Evolutionary conservation across 129 eudicot species (phyloP).

Genomic region (Chrysanthemum lavandulifolium): DNA sequence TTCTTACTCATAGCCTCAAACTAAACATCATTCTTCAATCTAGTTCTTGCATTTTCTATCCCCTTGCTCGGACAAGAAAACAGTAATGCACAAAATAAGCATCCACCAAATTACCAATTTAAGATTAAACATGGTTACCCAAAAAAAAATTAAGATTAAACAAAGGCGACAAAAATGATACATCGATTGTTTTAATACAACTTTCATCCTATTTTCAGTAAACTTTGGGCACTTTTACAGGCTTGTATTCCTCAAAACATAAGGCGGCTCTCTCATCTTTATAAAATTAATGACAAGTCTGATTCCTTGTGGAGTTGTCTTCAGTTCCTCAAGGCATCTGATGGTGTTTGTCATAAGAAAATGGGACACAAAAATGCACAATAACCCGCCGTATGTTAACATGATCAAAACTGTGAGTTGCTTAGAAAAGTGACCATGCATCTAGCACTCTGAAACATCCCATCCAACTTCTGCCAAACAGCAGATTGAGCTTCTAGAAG

Average conservation of each 20-base stretch:
- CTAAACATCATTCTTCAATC: too few species aligned
- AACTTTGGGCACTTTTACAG: background rate
- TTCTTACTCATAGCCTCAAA: too few species aligned
- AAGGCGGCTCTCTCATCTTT: background rate
- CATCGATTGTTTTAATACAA: background rate
- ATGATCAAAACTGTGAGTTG: constrained; percentile 71
- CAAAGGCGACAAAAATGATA: background rate
- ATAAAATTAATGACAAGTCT: too few species aligned
- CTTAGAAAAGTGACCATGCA: constrained; percentile 83
- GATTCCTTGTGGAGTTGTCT: too few species aligned
- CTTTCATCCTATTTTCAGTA: background rate
- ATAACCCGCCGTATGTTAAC: background rate
- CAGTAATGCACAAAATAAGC: background rate
- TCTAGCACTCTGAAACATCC: constrained; percentile 67
- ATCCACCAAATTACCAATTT: background rate
- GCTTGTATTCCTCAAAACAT: background rate
- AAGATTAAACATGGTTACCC: background rate
- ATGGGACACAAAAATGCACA: background rate
- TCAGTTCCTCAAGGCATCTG: too few species aligned
- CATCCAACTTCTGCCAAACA: constrained; percentile 72
- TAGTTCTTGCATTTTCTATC: too few species aligned
- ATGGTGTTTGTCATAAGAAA: background rate
- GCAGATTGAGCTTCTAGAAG: constrained; percentile 75
- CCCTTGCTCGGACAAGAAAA: too few species aligned
- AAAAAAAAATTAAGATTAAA: background rate